Percentiles rank a stretch among this genome's conserved stretches.
phyloP scores from a whole-genome alignment of 2,329 filamentous ascomycete species.

The Aspergillus ruber region DNA sequence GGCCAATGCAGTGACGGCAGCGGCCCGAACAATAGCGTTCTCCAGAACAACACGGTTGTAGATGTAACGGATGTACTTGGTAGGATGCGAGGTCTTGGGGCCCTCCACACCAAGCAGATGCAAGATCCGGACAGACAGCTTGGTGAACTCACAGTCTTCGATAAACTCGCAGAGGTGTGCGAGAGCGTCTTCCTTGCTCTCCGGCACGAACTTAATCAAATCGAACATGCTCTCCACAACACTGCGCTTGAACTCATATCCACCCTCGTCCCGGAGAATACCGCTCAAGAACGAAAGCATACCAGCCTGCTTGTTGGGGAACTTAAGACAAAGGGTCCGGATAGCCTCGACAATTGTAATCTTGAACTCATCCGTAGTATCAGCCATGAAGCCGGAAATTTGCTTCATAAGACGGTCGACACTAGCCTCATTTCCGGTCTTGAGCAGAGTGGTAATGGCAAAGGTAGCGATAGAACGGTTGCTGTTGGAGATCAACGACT shows the following conservation, averaged over 20 bases:
- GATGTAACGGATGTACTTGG: constrained; percentile 98
- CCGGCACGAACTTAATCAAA: constrained; percentile 96
- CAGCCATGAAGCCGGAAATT: constrained; percentile 95
- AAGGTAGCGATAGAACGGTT: constrained; percentile 98
- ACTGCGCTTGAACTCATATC: constrained; percentile 95
- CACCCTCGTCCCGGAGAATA: constrained; percentile 93
- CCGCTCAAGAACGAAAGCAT: constrained; percentile 97
- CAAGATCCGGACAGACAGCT: constrained; percentile 88
- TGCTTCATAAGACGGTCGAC: constrained; percentile 98
- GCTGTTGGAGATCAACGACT: constrained; percentile 90
- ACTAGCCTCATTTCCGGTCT: constrained; percentile 95
- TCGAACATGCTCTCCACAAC: constrained; percentile 99
- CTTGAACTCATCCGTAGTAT: constrained; percentile 99
- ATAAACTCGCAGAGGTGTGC: constrained; percentile 98
- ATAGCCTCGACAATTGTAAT: constrained; percentile 99
- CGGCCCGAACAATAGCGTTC: constrained; percentile 90
- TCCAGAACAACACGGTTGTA: constrained; percentile 97
- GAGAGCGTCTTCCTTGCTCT: constrained; percentile 69
- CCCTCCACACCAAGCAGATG: constrained; percentile 92
- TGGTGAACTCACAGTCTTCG: constrained; percentile 98
- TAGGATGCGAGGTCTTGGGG: constrained; percentile 89
- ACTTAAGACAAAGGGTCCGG: constrained; percentile 91
- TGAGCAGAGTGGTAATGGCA: constrained; percentile 93
- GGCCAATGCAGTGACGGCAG: constrained; percentile 88
- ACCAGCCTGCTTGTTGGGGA: constrained; percentile 93